Conservation (phyloP, 495 filamentous ascomycete species). For the Tuber calosporum region DNA sequence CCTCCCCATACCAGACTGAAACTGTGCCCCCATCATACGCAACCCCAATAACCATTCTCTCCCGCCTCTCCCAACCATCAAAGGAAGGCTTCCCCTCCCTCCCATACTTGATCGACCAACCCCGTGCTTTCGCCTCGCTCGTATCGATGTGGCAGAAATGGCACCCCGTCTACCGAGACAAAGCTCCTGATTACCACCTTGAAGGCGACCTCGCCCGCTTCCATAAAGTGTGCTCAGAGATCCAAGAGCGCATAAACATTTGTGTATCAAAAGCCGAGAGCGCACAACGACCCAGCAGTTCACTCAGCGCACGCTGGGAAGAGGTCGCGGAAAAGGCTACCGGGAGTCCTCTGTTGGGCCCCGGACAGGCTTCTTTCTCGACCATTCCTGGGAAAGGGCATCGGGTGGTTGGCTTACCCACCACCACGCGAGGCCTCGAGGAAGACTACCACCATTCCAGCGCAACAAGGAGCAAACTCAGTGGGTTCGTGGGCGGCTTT, state of each 20-base stretch:
- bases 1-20: constrained; percentile 52
- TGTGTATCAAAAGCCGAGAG: constrained; percentile 62
- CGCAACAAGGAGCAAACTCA: constrained; percentile 37
- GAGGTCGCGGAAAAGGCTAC: constrained; percentile 66
- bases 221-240: constrained; percentile 62
- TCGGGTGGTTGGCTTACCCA: constrained; percentile 29
- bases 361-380: constrained; percentile 28
- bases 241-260: constrained; percentile 65
- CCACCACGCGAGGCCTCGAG: constrained; percentile 19
- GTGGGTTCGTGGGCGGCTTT: constrained; percentile 41
- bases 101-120: constrained; percentile 87
- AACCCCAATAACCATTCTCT: constrained; percentile 84
- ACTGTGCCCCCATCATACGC: constrained; percentile 78
- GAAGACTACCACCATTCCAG: constrained; percentile 13
- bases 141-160: constrained; percentile 79
- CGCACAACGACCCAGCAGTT: constrained; percentile 57
- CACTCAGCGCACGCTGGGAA: constrained; percentile 59
- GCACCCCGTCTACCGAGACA: constrained; percentile 46
- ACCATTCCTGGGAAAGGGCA: constrained; percentile 25
- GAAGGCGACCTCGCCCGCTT: constrained; percentile 63
- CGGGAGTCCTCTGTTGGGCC: constrained; percentile 30
- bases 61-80: constrained; percentile 69
- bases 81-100: constrained; percentile 91
- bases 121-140: constrained; percentile 78
- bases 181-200: constrained; percentile 43